phyloP scores from a whole-genome alignment of 2,329 filamentous ascomycete genomes.

The Alternaria infectoria region DNA sequence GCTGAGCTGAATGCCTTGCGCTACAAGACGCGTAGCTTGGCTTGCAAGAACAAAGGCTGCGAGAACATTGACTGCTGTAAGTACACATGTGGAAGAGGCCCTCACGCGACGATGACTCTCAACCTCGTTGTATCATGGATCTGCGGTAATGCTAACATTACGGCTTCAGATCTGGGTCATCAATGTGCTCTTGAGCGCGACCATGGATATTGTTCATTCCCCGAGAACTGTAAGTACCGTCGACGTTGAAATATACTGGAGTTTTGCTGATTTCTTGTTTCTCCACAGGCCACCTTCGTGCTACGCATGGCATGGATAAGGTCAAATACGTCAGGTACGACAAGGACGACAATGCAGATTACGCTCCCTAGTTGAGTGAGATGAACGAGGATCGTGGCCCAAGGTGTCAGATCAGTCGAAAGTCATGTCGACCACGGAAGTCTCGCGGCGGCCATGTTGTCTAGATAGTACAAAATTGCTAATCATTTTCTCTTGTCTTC shows the following conservation, averaged over 20 bases:
- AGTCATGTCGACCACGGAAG: background rate
- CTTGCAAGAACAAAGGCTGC: conserved; percentile 49
- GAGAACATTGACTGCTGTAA: conserved; percentile 51
- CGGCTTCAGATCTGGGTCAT: conserved; percentile 47
- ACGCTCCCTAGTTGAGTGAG: conserved; percentile 6
- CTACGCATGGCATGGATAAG: conserved; percentile 50
- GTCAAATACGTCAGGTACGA: conserved; percentile 38
- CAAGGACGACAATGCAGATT: conserved; percentile 29
- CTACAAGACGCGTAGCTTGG: conserved; percentile 51
- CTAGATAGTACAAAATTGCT: background rate
- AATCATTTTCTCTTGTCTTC: background rate
- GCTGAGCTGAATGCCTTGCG: conserved; percentile 50
- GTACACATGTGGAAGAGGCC: conserved; percentile 7
- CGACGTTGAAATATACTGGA: background rate
- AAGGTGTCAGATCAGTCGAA: no score
- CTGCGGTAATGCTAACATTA: conserved; percentile 4
- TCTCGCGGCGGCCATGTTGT: background rate
- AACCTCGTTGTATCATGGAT: background rate
- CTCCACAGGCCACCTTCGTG: conserved; percentile 36
- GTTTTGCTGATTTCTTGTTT: background rate
- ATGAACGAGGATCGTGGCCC: background rate
- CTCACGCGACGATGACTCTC: background rate
- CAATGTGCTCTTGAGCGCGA: conserved; percentile 46
- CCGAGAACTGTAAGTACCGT: conserved; percentile 37
- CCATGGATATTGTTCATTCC: conserved; percentile 46